A percentile compares a stretch with the other conserved stretches of the same genome.
phyloP scores from a whole-genome alignment of 495 filamentous ascomycete species.

The Penicillium psychrofluorescens region DNA sequence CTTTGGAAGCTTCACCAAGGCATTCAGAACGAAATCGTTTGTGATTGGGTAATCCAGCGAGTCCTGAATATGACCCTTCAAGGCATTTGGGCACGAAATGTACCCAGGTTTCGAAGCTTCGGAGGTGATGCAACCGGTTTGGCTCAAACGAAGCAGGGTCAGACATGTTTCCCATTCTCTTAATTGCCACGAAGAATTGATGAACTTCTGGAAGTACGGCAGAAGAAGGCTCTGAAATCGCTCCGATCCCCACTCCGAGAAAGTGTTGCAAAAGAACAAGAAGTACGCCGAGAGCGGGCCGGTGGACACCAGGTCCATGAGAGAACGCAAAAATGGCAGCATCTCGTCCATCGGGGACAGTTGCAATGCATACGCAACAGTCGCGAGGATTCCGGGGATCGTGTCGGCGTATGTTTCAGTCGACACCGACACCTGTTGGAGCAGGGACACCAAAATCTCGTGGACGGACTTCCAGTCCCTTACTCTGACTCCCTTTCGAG shows the following conservation, averaged over 20 bases:
- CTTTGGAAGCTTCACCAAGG: constrained; percentile 31
- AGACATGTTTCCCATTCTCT: constrained; percentile 63
- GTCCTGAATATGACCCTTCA: constrained; percentile 61
- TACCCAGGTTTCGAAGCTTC: constrained; percentile 44
- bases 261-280: constrained; percentile 73
- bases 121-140: constrained; percentile 40
- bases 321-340: constrained; percentile 55
- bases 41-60: constrained; percentile 45
- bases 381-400: constrained; percentile 53
- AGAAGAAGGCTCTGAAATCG: constrained; percentile 70
- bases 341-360: constrained; percentile 73
- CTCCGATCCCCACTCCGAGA: constrained; percentile 63
- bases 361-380: constrained; percentile 60
- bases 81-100: constrained; percentile 55
- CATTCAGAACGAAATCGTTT: constrained; percentile 29
- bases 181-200: constrained; percentile 62
- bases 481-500: constrained; percentile 71
- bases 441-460: constrained; percentile 45
- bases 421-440: constrained; percentile 36
- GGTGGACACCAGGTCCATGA: constrained; percentile 57
- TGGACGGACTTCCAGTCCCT: constrained; percentile 63
- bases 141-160: constrained; percentile 59
- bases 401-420: constrained; percentile 34
- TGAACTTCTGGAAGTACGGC: constrained; percentile 78
- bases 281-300: constrained; percentile 61